Conservation (phyloP, 2,329 filamentous ascomycete species). For the Neophaeococcomyces aloes region DNA sequence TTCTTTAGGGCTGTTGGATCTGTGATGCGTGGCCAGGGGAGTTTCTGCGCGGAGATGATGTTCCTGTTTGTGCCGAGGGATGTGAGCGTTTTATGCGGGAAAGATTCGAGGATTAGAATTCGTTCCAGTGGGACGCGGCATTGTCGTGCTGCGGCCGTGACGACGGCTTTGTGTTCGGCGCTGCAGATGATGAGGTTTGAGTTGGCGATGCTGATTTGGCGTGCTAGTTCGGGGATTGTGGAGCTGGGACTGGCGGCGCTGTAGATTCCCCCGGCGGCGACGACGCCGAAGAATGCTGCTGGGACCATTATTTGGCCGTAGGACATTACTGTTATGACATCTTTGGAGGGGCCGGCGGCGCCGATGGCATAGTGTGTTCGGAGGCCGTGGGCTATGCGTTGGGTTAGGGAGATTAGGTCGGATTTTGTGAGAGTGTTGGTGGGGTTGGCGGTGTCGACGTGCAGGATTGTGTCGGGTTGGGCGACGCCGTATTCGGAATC, state of each 20-base stretch:
- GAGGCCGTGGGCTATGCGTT: slow-evolving; percentile 46
- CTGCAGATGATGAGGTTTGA: slow-evolving; percentile 38
- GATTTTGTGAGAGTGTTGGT: slow-evolving; percentile 45
- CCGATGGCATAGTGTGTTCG: slow-evolving; percentile 46
- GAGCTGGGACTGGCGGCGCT: slow-evolving; percentile 44
- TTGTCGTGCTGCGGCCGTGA: slow-evolving; percentile 40
- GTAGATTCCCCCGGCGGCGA: slow-evolving; percentile 51
- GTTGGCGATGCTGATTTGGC: slow-evolving; percentile 36
- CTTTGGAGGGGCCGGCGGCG: slow-evolving; percentile 36
- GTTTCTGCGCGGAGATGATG: slow-evolving; percentile 28
- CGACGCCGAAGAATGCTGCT: slow-evolving; percentile 44
- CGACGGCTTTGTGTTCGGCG: slow-evolving; percentile 38
- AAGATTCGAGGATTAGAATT: slow-evolving; percentile 43
- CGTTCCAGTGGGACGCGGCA: slow-evolving; percentile 36
- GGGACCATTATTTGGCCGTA: slow-evolving; percentile 48
- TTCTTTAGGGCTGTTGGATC: slow-evolving; percentile 38
- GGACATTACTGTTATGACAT: slow-evolving; percentile 48
- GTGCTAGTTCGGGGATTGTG: slow-evolving; percentile 42
- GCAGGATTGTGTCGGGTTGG: slow-evolving; percentile 38
- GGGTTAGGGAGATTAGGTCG: slow-evolving; percentile 38
- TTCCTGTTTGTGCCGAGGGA: slow-evolving; percentile 25
- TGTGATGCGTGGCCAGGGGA: slow-evolving; percentile 47
- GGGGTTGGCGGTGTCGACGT: slow-evolving; percentile 48
- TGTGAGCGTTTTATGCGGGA: slow-evolving; percentile 25
- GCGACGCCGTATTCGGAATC: slow-evolving; percentile 15